Conservation (phyloP, 306 rosid genomes). For the Ammopiptanthus mongolicus region DNA sequence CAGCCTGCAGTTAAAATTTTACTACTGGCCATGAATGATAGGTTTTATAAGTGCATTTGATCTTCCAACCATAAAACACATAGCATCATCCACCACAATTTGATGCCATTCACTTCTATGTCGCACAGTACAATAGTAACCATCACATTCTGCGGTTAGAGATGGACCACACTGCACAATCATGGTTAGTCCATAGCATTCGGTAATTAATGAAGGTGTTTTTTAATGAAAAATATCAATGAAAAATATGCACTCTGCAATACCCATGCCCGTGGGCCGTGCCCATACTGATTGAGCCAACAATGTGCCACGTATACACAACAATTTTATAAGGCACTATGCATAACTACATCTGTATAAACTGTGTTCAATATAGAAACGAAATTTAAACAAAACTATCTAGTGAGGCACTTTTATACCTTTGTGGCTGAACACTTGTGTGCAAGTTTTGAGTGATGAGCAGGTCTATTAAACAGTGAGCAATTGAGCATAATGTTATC, state of each 20-base stretch:
- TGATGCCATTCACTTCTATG: not conserved
- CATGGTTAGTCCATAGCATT: not conserved
- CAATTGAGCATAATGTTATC: not conserved
- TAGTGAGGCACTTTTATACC: not conserved
- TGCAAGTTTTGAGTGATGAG: not conserved
- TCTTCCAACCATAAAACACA: not conserved
- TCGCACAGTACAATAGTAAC: not conserved
- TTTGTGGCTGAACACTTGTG: not conserved
- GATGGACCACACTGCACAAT: conserved; percentile 8
- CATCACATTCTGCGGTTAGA: not conserved
- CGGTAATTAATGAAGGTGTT: not conserved
- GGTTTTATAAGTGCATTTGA: not conserved
- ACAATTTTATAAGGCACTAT: not conserved
- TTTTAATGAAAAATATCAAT: not conserved
- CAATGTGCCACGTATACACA: not conserved
- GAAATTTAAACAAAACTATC: not conserved
- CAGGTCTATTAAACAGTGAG: not conserved
- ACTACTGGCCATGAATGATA: not conserved
- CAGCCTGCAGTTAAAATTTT: not conserved
- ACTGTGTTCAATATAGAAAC: not conserved
- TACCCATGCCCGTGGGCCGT: not conserved
- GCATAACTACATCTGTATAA: not conserved
- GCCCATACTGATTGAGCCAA: not conserved
- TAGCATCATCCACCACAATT: not conserved
- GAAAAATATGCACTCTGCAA: not conserved